Percentiles rank a stretch among this genome's conserved stretches.
These are phyloP conservation scores for Fusarium sp. DNA, from an alignment of 2,329 filamentous ascomycete species.

Conservation along the genomic window DNA sequence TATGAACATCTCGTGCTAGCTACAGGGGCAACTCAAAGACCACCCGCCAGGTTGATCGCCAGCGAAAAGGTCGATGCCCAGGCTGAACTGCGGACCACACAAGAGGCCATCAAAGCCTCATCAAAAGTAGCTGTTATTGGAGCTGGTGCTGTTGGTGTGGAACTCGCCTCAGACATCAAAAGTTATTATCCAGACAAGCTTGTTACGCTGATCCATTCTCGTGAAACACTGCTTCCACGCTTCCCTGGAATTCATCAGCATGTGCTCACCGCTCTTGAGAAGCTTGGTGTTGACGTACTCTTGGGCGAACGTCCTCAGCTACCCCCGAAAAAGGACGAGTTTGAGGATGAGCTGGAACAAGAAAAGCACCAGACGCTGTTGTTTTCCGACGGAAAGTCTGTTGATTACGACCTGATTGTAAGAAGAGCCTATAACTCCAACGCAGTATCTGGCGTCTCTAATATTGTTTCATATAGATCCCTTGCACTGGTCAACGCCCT, in stretches of 20 bases:
- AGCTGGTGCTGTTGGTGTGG: constrained; percentile 12
- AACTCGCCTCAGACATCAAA: constrained; percentile 16
- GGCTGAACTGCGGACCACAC: neutral
- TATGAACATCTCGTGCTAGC: constrained; percentile 10
- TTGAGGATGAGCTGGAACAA: neutral
- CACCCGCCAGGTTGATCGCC: neutral
- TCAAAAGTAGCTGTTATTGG: constrained; percentile 13
- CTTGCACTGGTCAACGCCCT: constrained; percentile 14
- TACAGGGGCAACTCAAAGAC: constrained; percentile 1
- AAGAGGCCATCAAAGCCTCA: neutral
- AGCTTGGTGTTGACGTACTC: neutral
- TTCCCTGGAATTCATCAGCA: constrained; percentile 1
- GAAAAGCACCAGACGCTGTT: neutral
- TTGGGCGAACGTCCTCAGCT: constrained; percentile 9
- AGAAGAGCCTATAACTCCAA: neutral
- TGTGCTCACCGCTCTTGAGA: neutral
- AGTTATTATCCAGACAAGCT: constrained; percentile 5
- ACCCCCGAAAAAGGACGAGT: neutral
- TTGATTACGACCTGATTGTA: neutral
- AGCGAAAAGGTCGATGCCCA: neutral
- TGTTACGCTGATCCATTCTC: constrained; percentile 10
- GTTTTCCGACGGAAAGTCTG: neutral
- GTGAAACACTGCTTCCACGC: neutral
- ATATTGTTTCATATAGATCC: constrained; percentile 3
- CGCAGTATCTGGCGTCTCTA: neutral